Percentiles rank a stretch among this genome's conserved stretches.
Conservation (phyloP, 2,329 filamentous ascomycete species). For the Diaporthe destruens region DNA sequence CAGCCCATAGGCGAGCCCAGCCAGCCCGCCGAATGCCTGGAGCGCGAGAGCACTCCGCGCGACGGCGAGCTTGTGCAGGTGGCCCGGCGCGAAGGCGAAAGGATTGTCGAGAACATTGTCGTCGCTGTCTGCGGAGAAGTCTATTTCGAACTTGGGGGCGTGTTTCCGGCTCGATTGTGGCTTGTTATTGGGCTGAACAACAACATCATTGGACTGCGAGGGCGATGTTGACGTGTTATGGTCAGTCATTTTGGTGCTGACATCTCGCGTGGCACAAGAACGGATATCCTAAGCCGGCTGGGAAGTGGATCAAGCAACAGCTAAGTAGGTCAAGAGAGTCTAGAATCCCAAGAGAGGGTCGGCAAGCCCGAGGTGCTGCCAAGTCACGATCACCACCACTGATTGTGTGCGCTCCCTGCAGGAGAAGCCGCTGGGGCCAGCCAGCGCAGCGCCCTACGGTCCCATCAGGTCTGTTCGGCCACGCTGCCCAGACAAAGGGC, state of each 20-base stretch:
- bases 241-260: conserved; percentile 30
- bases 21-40: conserved; percentile 64
- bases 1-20: conserved; percentile 64
- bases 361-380: conserved; percentile 23
- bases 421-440: conserved; percentile 8
- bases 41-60: conserved; percentile 62
- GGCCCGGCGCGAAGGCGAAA: conserved; percentile 67
- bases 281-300: not conserved
- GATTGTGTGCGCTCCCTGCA: conserved; percentile 6
- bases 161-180: not conserved
- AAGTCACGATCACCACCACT: conserved; percentile 21
- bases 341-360: conserved; percentile 4
- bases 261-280: conserved; percentile 32
- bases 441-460: conserved; percentile 19
- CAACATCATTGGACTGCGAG: conserved; percentile 6
- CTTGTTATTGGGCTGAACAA: not conserved
- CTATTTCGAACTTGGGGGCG: conserved; percentile 1
- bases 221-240: conserved; percentile 16
- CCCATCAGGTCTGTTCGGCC: conserved; percentile 13
- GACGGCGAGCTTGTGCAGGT: conserved; percentile 66
- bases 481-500: conserved; percentile 25
- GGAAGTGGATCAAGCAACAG: conserved; percentile 28
- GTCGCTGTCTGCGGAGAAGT: conserved; percentile 20
- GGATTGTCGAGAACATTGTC: conserved; percentile 52
- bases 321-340: conserved; percentile 26